These are phyloP conservation scores for Penicillium occitanis DNA, from an alignment of 2,329 filamentous ascomycete species.

Conservation along the genomic window DNA sequence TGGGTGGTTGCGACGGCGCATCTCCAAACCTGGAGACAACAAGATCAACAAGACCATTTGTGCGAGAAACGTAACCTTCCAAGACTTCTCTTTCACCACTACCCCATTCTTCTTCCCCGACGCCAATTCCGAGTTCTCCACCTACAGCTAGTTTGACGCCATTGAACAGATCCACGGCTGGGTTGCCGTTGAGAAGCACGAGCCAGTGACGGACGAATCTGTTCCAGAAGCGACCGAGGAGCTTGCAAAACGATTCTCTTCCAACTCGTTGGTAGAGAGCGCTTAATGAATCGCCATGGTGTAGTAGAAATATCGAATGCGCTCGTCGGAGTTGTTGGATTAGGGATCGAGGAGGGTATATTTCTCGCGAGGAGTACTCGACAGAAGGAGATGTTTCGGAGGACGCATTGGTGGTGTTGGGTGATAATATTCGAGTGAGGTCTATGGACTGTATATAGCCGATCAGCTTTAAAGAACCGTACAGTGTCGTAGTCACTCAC, in stretches of 20 bases:
- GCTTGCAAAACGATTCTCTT: slow-evolving; percentile 67
- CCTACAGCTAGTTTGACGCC: slow-evolving; percentile 86
- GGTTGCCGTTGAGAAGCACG: slow-evolving; percentile 86
- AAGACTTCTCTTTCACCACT: slow-evolving; percentile 92
- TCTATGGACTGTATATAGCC: slow-evolving; percentile 65
- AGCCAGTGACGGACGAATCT: slow-evolving; percentile 71
- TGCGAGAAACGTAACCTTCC: slow-evolving; percentile 77
- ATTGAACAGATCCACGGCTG: slow-evolving; percentile 72
- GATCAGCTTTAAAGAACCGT: slow-evolving; percentile 12
- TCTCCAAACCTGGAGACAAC: slow-evolving; percentile 84
- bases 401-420: slow-evolving; percentile 45
- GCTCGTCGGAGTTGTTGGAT: slow-evolving; percentile 79
- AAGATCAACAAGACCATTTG: slow-evolving; percentile 82
- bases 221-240: slow-evolving; percentile 80
- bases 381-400: slow-evolving; percentile 45
- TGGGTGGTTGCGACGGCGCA: slow-evolving; percentile 31
- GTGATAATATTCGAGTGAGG: slow-evolving; percentile 69
- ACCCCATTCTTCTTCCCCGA: slow-evolving; percentile 92
- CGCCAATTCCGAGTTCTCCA: slow-evolving; percentile 88
- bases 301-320: slow-evolving; percentile 79
- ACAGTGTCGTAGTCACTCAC: slow-evolving; percentile 53
- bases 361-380: slow-evolving; percentile 87
- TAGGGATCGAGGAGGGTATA: slow-evolving; percentile 77
- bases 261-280: slow-evolving; percentile 65
- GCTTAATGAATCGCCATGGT: slow-evolving; percentile 75